Base-by-base conservation (phyloP, 768 basidiomycete genomes). In the Rhizopogon vinicolor region DNA sequence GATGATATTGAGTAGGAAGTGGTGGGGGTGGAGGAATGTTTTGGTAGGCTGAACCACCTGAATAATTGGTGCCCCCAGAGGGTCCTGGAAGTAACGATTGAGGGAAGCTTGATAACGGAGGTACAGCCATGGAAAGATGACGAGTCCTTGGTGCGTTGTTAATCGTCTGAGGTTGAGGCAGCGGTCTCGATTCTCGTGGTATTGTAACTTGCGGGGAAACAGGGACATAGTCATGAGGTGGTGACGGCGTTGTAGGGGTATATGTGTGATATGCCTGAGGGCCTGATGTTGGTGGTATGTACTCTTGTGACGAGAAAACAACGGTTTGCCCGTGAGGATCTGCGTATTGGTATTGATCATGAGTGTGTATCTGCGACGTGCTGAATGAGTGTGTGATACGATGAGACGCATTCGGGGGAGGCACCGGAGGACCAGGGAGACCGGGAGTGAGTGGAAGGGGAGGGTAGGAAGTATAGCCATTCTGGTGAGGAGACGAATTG, bases 1-100 rank as follows among this genome's bases (percentile, higher is more conserved):
- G 60, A 9, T 60, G 67, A 57, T 75, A 75, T 40, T 75, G 73
- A 7, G 77, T 66, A 29, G 64, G 58, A 46, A 68, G 37, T 7
- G 51, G 57, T 31, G 62, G 44, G 3, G 62, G 58, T 31, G 52
- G 60, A 29, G 51, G 60, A 2, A 52, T 53, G 18, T 44, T 55
- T 29, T 67, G 51, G 46, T 60, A 60, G 14, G 66, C 60, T 44
- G 56, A 61, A 25, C 54, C 54, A 40, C 52, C 62, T 19, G 54
- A 56, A 28, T 65, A 58, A 39, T 60, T 54, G 9, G 58, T 33
- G 14, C 61, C 60, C 46, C 54, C 25, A 7, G 58, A 37, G 25
- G 43, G 58, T 10, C 39, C 40, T 25, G 56, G 56, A 56, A 44
- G 44, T n/a, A 58, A 25, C 2, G 67, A 69, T 12, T 65, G 67